Evolutionary conservation across 139 green algal species (phyloP), one percentile per base, ranked within the genome.

Genomic region (Chlorella sp.): DNA sequence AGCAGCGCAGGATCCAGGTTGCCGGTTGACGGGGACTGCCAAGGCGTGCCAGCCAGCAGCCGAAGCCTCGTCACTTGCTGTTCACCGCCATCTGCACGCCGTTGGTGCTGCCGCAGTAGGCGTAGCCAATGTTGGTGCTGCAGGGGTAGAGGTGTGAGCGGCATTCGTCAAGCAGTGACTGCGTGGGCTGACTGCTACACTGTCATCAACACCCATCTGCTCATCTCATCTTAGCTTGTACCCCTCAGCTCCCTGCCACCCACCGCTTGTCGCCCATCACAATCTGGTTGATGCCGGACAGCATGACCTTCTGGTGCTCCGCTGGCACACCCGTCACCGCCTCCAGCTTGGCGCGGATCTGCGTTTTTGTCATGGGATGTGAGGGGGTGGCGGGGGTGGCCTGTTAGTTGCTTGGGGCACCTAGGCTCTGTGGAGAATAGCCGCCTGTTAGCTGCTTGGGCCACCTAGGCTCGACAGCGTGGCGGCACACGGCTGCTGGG

Each of bases 211-310:
- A n/a, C 40, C 40, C 26, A 20, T 24, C 30, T 43, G 7, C 30
- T 46, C 48, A 65, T 20, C 19, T 26, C 9, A 19, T 34, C 44
- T 30, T 44, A 65, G 5, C 73, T 44, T 11, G 3, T 16, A 17
- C 17, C 4, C 46, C 56, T 48, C 36, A 14, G 16, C 40, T 13
- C 38, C 14, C 2, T 72, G 1, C 74, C 43, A 28, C 78, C 87
- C 75, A 91, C 86, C 89, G 87, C 84, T 93, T 94, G 78, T 94
- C 91, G 5, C 83, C 89, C 86, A 94, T 88, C 34, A 89, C 80
- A 65, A 94, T 89, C 70, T 94, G 83, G 58, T 90, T 90, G 54
- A 94, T 89, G 32, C 90, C 88, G 28, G 58, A 86, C n/a, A 94
- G 86, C 84, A 94, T 89, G 54, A 94, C 82, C 67, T 94, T 94